A percentile compares a stretch with the other conserved stretches of the same genome.
Evolutionary conservation across 2,329 filamentous ascomycete genomes (phyloP).

Genomic region (Colletotrichum shisoi): DNA sequence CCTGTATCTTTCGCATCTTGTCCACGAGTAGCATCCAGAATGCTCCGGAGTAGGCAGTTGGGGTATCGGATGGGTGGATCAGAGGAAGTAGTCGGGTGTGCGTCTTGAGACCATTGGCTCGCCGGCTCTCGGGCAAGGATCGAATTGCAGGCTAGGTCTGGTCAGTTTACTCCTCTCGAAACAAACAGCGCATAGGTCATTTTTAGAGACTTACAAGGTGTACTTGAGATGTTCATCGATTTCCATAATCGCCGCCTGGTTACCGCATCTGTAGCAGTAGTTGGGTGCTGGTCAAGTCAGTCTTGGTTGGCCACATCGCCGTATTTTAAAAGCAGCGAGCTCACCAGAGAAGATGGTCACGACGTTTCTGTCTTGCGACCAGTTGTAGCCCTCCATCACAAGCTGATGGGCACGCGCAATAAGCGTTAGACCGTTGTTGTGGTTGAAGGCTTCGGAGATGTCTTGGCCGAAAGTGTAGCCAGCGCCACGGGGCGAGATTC

Average conservation of each 20-base stretch:
- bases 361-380: conserved; percentile 97
- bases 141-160: conserved; percentile 86
- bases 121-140: conserved; percentile 94
- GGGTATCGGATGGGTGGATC: conserved; percentile 49
- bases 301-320: conserved; percentile 43
- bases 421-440: conserved; percentile 96
- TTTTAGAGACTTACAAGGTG: conserved; percentile 78
- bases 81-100: conserved; percentile 99
- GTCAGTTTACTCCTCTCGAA: conserved; percentile 42
- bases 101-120: conserved; percentile 98
- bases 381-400: conserved; percentile 99
- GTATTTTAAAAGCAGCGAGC: conserved; percentile 40
- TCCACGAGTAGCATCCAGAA: conserved; percentile 24
- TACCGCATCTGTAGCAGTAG: conserved; percentile 99
- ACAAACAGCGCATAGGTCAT: conserved; percentile 9
- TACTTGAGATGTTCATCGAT: conserved; percentile 99
- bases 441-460: conserved; percentile 98
- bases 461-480: conserved; percentile 97
- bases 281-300: conserved; percentile 68
- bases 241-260: conserved; percentile 99
- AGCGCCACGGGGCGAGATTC: conserved; percentile 91
- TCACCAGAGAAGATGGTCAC: conserved; percentile 97
- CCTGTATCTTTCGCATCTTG: conserved; percentile 32
- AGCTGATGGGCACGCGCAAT: conserved; percentile 97
- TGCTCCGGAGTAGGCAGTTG: conserved; percentile 15